Percentiles rank a stretch among this genome's conserved stretches.
phyloP scores from a whole-genome alignment of 1,139 yeast species.

The Yamadazyma membranifaciens region DNA sequence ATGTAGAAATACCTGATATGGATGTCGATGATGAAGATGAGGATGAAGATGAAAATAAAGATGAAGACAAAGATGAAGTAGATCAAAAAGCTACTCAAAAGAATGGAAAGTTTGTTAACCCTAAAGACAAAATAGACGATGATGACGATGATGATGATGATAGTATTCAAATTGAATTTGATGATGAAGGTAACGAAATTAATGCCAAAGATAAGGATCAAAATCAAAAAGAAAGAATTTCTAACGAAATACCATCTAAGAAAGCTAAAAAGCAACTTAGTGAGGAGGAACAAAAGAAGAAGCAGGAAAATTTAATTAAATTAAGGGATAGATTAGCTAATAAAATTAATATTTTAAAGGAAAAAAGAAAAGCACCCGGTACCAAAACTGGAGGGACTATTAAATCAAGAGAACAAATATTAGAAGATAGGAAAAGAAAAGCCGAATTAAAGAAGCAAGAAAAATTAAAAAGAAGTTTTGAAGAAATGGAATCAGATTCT shows the following conservation, averaged over 20 bases:
- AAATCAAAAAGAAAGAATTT: not conserved
- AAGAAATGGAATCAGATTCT: constrained; percentile 24
- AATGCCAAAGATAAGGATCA: constrained; percentile 16
- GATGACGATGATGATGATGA: constrained; percentile 26
- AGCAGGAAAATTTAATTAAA: constrained; percentile 57
- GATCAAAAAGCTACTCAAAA: constrained; percentile 13
- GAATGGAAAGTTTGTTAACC: constrained; percentile 18
- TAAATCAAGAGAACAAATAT: constrained; percentile 71
- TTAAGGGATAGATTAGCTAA: constrained; percentile 71
- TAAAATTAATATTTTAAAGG: constrained; percentile 67
- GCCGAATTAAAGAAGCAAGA: constrained; percentile 40
- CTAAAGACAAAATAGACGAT: constrained; percentile 8
- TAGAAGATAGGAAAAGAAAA: constrained; percentile 53
- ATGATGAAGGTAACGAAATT: constrained; percentile 74
- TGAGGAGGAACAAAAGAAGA: constrained; percentile 48
- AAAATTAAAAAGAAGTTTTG: constrained; percentile 36
- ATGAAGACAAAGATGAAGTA: constrained; percentile 14
- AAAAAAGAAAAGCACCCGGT: constrained; percentile 91
- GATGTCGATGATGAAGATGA: constrained; percentile 15
- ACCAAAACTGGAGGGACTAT: constrained; percentile 78
- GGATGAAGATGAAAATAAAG: constrained; percentile 16
- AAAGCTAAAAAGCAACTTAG: constrained; percentile 29
- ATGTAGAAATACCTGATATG: constrained; percentile 16
- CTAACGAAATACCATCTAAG: constrained; percentile 15
- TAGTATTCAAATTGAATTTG: constrained; percentile 53